These are phyloP conservation scores for Hirschfeldia incana DNA, from an alignment of 345 rosid genomes.

Conservation along the genomic window DNA sequence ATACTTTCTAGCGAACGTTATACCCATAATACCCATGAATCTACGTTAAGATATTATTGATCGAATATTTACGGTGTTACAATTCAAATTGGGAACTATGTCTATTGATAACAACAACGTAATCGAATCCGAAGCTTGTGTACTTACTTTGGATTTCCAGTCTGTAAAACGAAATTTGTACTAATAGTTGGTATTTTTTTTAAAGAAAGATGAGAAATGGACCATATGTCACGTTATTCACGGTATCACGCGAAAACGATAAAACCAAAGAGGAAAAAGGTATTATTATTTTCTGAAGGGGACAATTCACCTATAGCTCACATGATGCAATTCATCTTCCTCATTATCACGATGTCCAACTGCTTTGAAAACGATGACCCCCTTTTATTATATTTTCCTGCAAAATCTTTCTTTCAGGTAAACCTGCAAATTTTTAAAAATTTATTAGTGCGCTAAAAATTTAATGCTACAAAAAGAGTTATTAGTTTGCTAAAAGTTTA, in stretches of 20 bases:
- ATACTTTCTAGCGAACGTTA: neutral
- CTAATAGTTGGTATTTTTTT: neutral
- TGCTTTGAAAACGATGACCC: constrained; percentile 33
- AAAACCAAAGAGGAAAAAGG: constrained; percentile 17
- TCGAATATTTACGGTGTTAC: neutral
- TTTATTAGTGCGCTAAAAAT: too few species aligned
- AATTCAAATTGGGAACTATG: constrained; percentile 28
- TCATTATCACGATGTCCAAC: constrained; percentile 34
- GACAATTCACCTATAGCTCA: constrained; percentile 37
- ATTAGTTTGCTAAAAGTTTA: too few species aligned
- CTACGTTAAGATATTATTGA: neutral
- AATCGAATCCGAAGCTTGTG: constrained; percentile 3
- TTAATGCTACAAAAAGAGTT: too few species aligned
- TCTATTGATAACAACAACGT: constrained; percentile 4
- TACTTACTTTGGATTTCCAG: constrained; percentile 1
- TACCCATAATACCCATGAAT: neutral
- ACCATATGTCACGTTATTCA: constrained; percentile 34
- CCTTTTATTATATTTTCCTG: neutral
- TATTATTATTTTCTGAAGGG: neutral
- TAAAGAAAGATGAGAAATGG: neutral
- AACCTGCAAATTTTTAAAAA: neutral
- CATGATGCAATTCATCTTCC: constrained; percentile 30
- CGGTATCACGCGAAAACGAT: constrained; percentile 29
- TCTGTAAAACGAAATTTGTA: constrained; percentile 2
- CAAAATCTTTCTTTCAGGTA: neutral